A percentile compares a stretch with the other conserved stretches of the same genome.
Conservation (phyloP, 2,329 filamentous ascomycete genomes). For the Trichoderma citrinoviride region DNA sequence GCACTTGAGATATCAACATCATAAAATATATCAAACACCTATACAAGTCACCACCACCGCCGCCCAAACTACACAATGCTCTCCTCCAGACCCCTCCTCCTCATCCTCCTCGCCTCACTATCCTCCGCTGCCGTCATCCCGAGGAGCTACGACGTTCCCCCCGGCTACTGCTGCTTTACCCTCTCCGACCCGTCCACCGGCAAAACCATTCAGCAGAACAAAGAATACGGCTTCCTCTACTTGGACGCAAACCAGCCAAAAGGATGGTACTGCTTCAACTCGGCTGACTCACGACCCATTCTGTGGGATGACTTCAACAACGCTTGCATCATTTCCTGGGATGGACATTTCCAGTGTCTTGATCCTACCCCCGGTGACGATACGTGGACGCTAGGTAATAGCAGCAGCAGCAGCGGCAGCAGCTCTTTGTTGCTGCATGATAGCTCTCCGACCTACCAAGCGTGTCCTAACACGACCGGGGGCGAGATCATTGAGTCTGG, state of each 20-base stretch:
- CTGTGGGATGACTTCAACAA: conserved; percentile 33
- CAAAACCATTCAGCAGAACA: conserved; percentile 30
- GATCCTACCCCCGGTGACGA: conserved; percentile 34
- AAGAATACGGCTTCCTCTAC: conserved; percentile 29
- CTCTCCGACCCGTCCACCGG: conserved; percentile 30
- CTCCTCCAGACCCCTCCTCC: conserved; percentile 6
- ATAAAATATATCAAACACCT: not conserved
- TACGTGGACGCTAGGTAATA: conserved; percentile 30
- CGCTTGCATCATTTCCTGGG: conserved; percentile 34
- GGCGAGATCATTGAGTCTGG: conserved; percentile 30
- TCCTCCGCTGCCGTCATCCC: conserved; percentile 27
- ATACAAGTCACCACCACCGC: not conserved
- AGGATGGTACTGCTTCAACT: conserved; percentile 36
- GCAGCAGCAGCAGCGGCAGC: conserved; percentile 24
- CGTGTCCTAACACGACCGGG: conserved; percentile 28
- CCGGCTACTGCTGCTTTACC: conserved; percentile 34
- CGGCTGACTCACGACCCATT: conserved; percentile 27
- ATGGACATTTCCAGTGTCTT: conserved; percentile 33
- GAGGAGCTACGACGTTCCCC: conserved; percentile 24
- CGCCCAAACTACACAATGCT: conserved; percentile 23
- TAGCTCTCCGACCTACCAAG: conserved; percentile 27
- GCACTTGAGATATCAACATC: not conserved
- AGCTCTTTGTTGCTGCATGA: conserved; percentile 30
- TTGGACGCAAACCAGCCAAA: conserved; percentile 27
- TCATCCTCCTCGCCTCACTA: conserved; percentile 26